Base-by-base conservation (phyloP, 1,284 basidiomycete species). In the Cutaneotrichosporon cyanovorans region DNA sequence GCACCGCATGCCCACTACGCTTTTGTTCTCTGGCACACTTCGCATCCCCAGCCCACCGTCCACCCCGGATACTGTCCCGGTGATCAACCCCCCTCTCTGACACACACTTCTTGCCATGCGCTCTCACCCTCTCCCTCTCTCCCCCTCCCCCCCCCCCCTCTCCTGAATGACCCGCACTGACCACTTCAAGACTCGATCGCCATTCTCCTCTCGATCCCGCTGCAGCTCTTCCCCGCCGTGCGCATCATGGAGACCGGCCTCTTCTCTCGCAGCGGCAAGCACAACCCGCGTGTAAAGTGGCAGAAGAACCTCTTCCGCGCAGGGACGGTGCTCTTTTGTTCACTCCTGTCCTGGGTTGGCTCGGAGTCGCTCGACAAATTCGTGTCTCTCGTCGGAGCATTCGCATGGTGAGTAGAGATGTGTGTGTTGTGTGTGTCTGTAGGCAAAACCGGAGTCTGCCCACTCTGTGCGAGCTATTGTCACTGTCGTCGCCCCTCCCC, bases 221-320 rank as follows among this genome's bases (percentile, higher is more conserved):
- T 98, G 4, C 91, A 95, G 67, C 83, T 98, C 47, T 97, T 98
- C 85, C 93, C 93, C 0, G 95, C 92, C 1, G 83, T 96, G 39
- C 81, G 91, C 37, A 97, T 99, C 66, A 81, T 98, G 74, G 95
- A 99, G 76, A 93, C 93, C 60, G 92, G 88, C 2, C 65, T 98
- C n/a, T 97, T 98, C 68, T 80, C 81, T 42, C 60, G 68, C 46
- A 81, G 80, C 42, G 95, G 91, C 60, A 95, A 96, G 53, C 59
- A 70, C 51, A 72, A 73, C 48, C 55, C 68, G 3, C 58, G 60
- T 20, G 76, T 79, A 55, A 80, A 80, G 60, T 76, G 93, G 89
- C 76, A 83, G 61, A 98, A 98, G 82, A 98, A 98, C 64, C 63
- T 79, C 20, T 93, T 97, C 77, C 78, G 95, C 42, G 84, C 83